These are phyloP conservation scores for Pichia sp. DNA, from an alignment of 1,139 yeast species.

Conservation along the genomic window DNA sequence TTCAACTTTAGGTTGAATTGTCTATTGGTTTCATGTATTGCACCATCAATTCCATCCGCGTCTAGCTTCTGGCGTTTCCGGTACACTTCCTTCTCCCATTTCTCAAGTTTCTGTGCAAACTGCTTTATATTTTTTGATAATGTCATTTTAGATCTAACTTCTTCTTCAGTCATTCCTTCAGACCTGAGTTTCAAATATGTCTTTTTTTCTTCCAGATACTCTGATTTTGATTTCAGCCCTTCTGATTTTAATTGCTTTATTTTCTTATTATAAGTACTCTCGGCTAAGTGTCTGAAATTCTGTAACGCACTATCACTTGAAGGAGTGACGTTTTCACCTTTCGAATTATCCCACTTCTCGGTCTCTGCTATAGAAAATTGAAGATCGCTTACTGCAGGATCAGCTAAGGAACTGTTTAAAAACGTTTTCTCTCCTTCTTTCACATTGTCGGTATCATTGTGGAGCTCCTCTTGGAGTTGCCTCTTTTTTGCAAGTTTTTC, in stretches of 20 bases:
- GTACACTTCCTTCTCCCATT: slow-evolving; percentile 11
- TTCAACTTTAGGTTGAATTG: slow-evolving; percentile 70
- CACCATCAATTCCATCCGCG: slow-evolving; percentile 19
- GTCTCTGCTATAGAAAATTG: slow-evolving; percentile 63
- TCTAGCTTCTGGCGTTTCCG: slow-evolving; percentile 8
- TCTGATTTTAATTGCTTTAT: slow-evolving; percentile 31
- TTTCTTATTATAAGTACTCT: slow-evolving; percentile 45
- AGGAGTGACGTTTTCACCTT: slow-evolving; percentile 24
- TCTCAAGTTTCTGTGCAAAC: slow-evolving; percentile 5
- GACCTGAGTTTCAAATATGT: slow-evolving; percentile 20
- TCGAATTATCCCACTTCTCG: slow-evolving; percentile 54
- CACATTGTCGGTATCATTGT: slow-evolving; percentile 29
- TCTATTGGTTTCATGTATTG: slow-evolving; percentile 68
- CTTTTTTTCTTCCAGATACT: slow-evolving; percentile 34
- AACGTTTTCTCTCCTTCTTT: slow-evolving; percentile 29
- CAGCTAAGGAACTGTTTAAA: slow-evolving; percentile 16
- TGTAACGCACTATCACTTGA: slow-evolving; percentile 26
- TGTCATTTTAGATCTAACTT: slow-evolving; percentile 27
- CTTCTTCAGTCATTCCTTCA: slow-evolving; percentile 17
- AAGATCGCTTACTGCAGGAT: slow-evolving; percentile 37
- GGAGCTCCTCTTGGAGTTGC: slow-evolving; percentile 18
- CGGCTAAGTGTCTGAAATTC: slow-evolving; percentile 48
- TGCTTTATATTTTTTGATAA: slow-evolving; percentile 5
- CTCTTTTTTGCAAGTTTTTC: background rate
- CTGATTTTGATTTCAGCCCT: slow-evolving; percentile 25